Base-by-base conservation (phyloP, 2,329 filamentous ascomycete genomes). In the Hypoxylon sp. region DNA sequence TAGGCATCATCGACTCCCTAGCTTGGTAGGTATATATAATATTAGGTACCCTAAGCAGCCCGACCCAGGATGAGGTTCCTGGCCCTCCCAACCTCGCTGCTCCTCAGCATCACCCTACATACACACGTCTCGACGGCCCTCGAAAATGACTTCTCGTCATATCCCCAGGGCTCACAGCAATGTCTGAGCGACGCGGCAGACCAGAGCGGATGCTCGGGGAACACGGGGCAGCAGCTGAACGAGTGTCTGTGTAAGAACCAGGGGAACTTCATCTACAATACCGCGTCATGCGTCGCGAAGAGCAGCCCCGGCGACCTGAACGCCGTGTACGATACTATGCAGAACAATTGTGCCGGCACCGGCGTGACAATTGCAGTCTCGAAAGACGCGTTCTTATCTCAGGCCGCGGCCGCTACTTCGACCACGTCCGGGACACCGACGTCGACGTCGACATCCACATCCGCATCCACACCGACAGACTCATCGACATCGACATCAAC, bases 191-290 rank as follows among this genome's bases (percentile, higher is more conserved):
- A 78, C 14, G 78, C 84, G 3, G 80, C 83, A 30, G 72, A 78
- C 50, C 32, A 64, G 19, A 81, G 80, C 14, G 71, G 75, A 3
- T 88, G 86, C 75, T 75, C 76, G 4, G 82, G 81, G 17, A 72
- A 73, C 19, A 80, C 80, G 0, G 77, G 79, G 2, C 48, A 72
- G 0, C 75, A 80, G 30, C 77, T 86, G 67, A 87, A 87, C 70
- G 57, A 73, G 1, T 88, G 86, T 58, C 78, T 87, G 1, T 88
- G 86, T 73, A 74, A 75, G 67, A 86, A 87, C 68, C 76, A 79
- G 32, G 82, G 82, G 60, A 77, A 82, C 68, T 88, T 87, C 73
- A 77, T 87, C 65, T 82, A 80, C 19, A 79, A 79, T 34, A 73
- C 83, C 1, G 86, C 85, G 2, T 70, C 67, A 11, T 88, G 86